Percentiles rank a stretch among this genome's conserved stretches.
Conservation (phyloP, 805 yeast genomes). For the Priceomyces haplophilus region DNA sequence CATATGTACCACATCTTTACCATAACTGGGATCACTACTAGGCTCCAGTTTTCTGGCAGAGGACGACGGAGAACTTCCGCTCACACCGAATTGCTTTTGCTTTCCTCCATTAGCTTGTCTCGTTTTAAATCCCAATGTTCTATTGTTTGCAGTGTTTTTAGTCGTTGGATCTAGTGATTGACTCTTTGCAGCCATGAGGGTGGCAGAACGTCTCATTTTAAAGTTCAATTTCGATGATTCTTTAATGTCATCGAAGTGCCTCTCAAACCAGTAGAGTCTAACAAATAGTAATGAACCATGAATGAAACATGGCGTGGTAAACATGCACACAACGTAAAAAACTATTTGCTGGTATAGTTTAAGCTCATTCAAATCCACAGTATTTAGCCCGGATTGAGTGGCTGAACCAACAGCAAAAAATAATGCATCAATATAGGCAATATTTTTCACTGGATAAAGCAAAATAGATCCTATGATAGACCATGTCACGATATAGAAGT, state of each 20-base stretch:
- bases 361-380: constrained; percentile 64
- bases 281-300: constrained; percentile 75
- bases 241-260: constrained; percentile 79
- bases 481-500: constrained; percentile 62
- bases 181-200: constrained; percentile 53
- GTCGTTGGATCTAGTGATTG: constrained; percentile 22
- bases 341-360: constrained; percentile 76
- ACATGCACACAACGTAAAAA: constrained; percentile 56
- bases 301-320: constrained; percentile 86
- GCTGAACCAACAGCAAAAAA: constrained; percentile 73
- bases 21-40: constrained; percentile 7
- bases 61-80: constrained; percentile 12
- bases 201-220: constrained; percentile 77
- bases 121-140: constrained; percentile 24
- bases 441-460: constrained; percentile 69
- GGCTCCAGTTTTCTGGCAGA: constrained; percentile 10
- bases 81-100: neutral
- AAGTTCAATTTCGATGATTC: constrained; percentile 73
- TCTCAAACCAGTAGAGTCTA: constrained; percentile 85
- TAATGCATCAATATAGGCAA: constrained; percentile 71
- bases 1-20: constrained; percentile 24
- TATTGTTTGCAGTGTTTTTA: constrained; percentile 22
- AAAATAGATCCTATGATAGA: constrained; percentile 68
- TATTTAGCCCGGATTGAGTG: constrained; percentile 91
- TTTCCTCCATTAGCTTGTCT: constrained; percentile 1